phyloP scores from a whole-genome alignment of 805 yeast species.

The Kockiozyma suomiensis region DNA sequence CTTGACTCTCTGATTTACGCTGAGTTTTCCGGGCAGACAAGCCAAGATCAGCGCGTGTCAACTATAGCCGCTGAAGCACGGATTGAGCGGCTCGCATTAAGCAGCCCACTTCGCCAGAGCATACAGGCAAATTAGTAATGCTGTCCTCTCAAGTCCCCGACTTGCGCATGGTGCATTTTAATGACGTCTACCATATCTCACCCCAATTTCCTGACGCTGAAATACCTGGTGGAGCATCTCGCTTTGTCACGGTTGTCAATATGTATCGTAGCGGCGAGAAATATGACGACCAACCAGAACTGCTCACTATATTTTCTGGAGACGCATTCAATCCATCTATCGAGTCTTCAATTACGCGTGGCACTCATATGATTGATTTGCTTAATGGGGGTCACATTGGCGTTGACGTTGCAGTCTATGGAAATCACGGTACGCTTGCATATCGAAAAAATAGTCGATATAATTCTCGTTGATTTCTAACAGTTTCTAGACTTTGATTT shows the following conservation, averaged over 20 bases:
- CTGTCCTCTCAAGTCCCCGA: conserved; percentile 16
- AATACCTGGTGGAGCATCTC: conserved; percentile 37
- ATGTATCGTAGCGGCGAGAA: conserved; percentile 20
- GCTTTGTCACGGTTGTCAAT: conserved; percentile 34
- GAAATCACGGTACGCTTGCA: conserved; percentile 34
- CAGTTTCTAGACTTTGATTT: conserved; percentile 32
- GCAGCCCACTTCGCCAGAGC: background rate
- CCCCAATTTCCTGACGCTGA: conserved; percentile 22
- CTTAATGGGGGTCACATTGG: conserved; percentile 24
- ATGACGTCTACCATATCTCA: conserved; percentile 35
- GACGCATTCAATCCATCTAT: conserved; percentile 36
- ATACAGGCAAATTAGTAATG: background rate
- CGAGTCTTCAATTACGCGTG: conserved; percentile 34
- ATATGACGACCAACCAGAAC: conserved; percentile 25
- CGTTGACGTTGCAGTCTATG: conserved; percentile 35
- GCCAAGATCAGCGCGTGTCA: too few species aligned
- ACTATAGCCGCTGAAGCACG: too few species aligned
- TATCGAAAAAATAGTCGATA: too few species aligned
- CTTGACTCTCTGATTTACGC: too few species aligned
- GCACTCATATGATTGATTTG: conserved; percentile 33
- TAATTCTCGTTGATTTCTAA: too few species aligned
- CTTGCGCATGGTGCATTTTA: conserved; percentile 34
- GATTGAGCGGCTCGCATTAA: too few species aligned
- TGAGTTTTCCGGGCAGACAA: too few species aligned
- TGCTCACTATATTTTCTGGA: conserved; percentile 35